These are phyloP conservation scores for Sparassis latifolia DNA, from an alignment of 1,284 basidiomycete genomes.

Conservation along the genomic window DNA sequence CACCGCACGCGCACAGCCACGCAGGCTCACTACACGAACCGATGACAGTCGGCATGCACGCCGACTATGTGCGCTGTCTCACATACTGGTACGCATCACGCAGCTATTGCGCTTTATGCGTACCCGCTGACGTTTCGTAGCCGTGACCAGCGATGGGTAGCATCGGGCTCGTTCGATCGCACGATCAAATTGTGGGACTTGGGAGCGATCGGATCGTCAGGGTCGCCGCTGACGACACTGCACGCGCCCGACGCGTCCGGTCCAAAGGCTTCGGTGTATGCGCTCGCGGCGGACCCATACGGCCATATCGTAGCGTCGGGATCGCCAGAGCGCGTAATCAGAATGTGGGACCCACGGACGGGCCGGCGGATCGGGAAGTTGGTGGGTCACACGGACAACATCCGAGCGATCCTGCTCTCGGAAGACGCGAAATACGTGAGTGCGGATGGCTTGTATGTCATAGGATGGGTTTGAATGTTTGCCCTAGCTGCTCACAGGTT, in stretches of 20 bases:
- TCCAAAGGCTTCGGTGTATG: constrained; percentile 76
- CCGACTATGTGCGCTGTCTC: constrained; percentile 89
- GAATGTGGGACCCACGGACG: constrained; percentile 90
- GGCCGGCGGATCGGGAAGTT: constrained; percentile 70
- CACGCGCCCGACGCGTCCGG: constrained; percentile 53
- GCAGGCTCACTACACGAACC: constrained; percentile 37
- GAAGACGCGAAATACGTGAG: constrained; percentile 87
- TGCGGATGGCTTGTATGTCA: constrained; percentile 12
- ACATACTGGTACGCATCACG: constrained; percentile 52
- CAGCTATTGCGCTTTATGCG: neutral
- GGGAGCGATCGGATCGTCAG: constrained; percentile 25
- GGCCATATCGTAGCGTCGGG: constrained; percentile 85
- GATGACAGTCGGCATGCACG: constrained; percentile 77
- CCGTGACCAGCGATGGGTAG: constrained; percentile 78
- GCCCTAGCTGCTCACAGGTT: constrained; percentile 76
- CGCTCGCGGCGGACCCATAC: constrained; percentile 70
- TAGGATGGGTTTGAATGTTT: constrained; percentile 1
- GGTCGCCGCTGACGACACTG: constrained; percentile 48
- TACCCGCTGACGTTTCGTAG: constrained; percentile 30
- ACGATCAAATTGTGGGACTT: constrained; percentile 95
- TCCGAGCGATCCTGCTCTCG: constrained; percentile 82
- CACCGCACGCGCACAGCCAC: constrained; percentile 61
- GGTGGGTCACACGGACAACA: constrained; percentile 96
- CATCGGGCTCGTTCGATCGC: constrained; percentile 92
- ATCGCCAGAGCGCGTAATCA: constrained; percentile 84